Base-by-base conservation (phyloP, 2,329 filamentous ascomycete species). In the Fusarium pininemorale region DNA sequence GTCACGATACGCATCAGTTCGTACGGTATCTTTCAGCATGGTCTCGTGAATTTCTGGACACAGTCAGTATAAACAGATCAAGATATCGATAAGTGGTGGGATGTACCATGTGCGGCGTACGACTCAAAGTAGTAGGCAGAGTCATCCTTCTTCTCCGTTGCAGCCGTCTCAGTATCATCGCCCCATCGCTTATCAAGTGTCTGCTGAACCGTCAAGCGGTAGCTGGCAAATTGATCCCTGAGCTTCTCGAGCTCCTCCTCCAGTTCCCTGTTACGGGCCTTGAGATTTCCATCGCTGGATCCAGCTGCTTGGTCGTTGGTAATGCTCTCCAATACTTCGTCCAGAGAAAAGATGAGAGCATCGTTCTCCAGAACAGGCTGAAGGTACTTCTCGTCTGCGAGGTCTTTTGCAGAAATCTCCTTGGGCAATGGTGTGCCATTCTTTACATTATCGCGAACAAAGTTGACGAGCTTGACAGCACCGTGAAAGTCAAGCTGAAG, bases 1-100 rank as follows among this genome's bases (percentile, higher is more conserved):
- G 83, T 98, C 95, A 51, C 95, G 91, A 83, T 98, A 98, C 7
- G 94, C 92, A 78, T 98, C 93, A 16, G 95, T 98, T 58, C 95
- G 92, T 45, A 98, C 88, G 0, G 90, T 87, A 79, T 98, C 95
- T 81, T 98, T 97, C 71, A 98, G 88, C 95, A 98, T 98, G 13
- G 93, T 95, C 80, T 98, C 94, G 81, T 98, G 95, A 63, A 98
- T 98, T 65, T 94, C 94, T 93, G 37, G 41, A 6, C 22, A 26
- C 30, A 28, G 58, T 73, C 24, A 73, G 57, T 28, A 30, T 22
- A 20, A 20, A n/a, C 20, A 55, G 32, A 26, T 57, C 32, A 41
- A 47, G 35, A 65, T 20, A 26, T 18, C 9, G 22, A 30, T 14
- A 20, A 32, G 13, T 45, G 37, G 24, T 20, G 28, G 47, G 76